Base-by-base conservation (phyloP, 176 grass and related monocot species). In the Oryza rufipogon region DNA sequence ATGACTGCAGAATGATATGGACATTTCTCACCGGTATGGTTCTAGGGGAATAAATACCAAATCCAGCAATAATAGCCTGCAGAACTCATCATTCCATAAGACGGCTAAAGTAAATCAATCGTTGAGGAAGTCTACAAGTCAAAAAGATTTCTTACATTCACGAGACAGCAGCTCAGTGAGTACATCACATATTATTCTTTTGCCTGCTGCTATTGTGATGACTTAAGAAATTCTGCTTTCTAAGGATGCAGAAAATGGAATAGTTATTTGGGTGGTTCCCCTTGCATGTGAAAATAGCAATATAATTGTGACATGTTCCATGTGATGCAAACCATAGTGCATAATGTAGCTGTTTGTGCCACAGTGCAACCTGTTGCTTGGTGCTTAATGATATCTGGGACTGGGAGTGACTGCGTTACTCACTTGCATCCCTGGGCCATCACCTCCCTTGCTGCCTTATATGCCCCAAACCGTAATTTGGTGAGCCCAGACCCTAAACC, bases 151-250 rank as follows among this genome's bases (percentile, higher is more conserved):
- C 54, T 70, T 92, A 20, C 81, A 88, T 65, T 96, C 88, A 66
- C 90, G 79, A 58, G 93, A 94, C 28, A 99, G 88, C 63, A 77
- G 83, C 78, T 96, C 96, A 6, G 96, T 99, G 86, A 91, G 83
- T 83, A 87, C 74, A 45, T 47, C 71, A 8, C 41, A 77, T 65
- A 11, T 22, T 58, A 73, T 23, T 71, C 28, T 75, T 78, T 63
- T 61, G 10, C 11, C 5, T 45, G 20, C 26, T 44, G 11, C 15
- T 83, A 67, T 78, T 65, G 32, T 52, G 2, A 19, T 39, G 47
- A 69, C 68, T 86, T 44, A n/a, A 33, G 49, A 2, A 20, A 32
- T 7, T 64, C 32, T 69, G n/a, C 32, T 54, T 76, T 30, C 36
- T 76, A 3, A 77, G 7, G 82, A 67, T 28, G 19, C 9, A 54